Conservation (phyloP, 208 protist genomes). For the Leishmania turanica region DNA sequence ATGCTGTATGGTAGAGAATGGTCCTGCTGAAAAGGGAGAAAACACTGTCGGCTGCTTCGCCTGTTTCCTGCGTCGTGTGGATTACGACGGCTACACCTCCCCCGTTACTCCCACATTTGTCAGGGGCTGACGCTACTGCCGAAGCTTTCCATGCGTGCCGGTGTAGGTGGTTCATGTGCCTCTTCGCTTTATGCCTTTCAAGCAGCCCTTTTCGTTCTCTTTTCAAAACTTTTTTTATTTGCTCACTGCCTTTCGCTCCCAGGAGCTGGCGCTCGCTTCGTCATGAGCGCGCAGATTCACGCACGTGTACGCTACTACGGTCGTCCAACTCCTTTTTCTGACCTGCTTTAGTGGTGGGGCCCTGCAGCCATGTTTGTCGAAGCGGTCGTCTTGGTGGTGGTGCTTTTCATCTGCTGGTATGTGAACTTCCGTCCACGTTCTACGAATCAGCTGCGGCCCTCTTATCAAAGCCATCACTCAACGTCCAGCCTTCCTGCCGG, state of each 20-base stretch:
- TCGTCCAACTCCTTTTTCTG: not conserved
- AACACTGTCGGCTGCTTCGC: not conserved
- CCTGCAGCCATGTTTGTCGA: constrained; percentile 23
- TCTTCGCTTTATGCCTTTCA: not conserved
- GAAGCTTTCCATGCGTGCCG: not conserved
- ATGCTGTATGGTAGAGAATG: not conserved
- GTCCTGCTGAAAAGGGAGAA: not conserved
- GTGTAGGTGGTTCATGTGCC: not conserved
- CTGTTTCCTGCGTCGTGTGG: too few species aligned
- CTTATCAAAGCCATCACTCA: constrained; percentile 16
- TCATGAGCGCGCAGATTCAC: not conserved
- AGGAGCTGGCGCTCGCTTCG: not conserved
- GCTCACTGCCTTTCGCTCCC: not conserved
- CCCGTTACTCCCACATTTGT: not conserved
- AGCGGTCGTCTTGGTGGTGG: constrained; percentile 13
- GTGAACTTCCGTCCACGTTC: constrained; percentile 38
- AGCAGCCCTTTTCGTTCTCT: not conserved
- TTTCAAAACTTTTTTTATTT: too few species aligned
- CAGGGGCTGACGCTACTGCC: not conserved
- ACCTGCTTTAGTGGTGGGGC: not conserved
- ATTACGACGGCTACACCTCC: not conserved
- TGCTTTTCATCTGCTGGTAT: constrained; percentile 37
- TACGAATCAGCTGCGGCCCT: constrained; percentile 31
- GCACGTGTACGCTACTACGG: not conserved
- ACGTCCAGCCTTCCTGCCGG: not conserved